Evolutionary conservation across 495 filamentous ascomycete species (phyloP).

Genomic region (Aspergillus mulundensis): DNA sequence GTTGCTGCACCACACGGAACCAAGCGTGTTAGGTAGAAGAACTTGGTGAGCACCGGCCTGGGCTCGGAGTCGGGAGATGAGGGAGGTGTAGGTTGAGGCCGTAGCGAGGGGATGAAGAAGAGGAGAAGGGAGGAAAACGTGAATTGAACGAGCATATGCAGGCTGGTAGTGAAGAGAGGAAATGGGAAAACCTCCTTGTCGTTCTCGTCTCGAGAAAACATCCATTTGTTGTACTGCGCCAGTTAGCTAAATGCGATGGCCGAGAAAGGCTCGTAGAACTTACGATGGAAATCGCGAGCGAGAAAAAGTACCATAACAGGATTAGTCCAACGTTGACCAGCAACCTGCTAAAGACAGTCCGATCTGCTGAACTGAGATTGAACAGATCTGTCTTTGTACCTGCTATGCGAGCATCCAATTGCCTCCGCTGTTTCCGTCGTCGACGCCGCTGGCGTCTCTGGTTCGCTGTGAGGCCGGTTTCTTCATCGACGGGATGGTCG

Average conservation of each 20-base stretch:
- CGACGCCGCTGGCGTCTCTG: conserved; percentile 64
- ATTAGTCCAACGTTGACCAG: conserved; percentile 74
- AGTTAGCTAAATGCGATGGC: background rate
- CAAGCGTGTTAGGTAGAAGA: conserved; percentile 90
- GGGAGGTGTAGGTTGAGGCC: conserved; percentile 56
- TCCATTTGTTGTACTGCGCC: conserved; percentile 97
- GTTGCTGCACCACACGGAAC: conserved; percentile 92
- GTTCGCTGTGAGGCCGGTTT: conserved; percentile 73
- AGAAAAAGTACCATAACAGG: conserved; percentile 89
- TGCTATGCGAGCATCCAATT: conserved; percentile 70
- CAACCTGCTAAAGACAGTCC: conserved; percentile 62
- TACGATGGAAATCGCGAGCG: conserved; percentile 90
- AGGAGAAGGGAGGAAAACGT: conserved; percentile 73
- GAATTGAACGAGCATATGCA: conserved; percentile 98
- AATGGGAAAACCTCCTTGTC: conserved; percentile 86
- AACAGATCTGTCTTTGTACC: conserved; percentile 39
- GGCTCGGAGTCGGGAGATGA: conserved; percentile 52
- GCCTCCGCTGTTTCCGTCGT: conserved; percentile 61
- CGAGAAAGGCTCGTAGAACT: conserved; percentile 29
- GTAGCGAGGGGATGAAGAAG: conserved; percentile 76
- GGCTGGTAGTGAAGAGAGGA: conserved; percentile 89
- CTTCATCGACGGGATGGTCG: conserved; percentile 80
- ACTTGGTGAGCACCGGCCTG: conserved; percentile 74
- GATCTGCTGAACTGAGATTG: conserved; percentile 47
- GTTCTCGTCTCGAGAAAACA: conserved; percentile 66